Evolutionary conservation across 345 rosid genomes (phyloP).

Genomic region (Brassica nigra): DNA sequence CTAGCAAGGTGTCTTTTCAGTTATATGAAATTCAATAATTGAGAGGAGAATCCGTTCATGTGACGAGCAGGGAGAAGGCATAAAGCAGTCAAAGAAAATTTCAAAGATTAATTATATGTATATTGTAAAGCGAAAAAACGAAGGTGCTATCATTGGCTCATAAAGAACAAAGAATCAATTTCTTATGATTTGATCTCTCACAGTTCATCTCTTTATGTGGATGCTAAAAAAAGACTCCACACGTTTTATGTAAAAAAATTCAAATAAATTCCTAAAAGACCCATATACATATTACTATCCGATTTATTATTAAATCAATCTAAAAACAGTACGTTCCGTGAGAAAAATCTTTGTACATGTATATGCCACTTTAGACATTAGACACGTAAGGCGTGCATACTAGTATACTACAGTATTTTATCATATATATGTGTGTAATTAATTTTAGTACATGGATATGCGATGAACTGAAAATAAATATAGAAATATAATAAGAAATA

Average conservation of each 20-base stretch:
- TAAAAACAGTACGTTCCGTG: neutral
- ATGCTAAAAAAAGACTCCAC: conserved; percentile 32
- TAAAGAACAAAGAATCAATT: conserved; percentile 36
- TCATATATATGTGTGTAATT: neutral
- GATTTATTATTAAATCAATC: neutral
- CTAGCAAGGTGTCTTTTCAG: conserved; percentile 16
- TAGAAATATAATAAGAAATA: conserved; percentile 22
- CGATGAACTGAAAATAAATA: conserved; percentile 22
- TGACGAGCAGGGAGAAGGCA: neutral
- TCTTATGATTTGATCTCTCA: conserved; percentile 35
- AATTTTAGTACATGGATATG: neutral
- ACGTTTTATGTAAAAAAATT: neutral
- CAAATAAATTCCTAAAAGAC: neutral
- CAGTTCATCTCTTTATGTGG: conserved; percentile 22
- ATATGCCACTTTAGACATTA: neutral
- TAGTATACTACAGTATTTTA: neutral
- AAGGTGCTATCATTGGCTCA: conserved; percentile 32
- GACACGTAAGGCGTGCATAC: neutral
- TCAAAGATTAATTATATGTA: conserved; percentile 12
- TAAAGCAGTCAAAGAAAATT: conserved; percentile 36
- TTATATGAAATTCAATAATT: conserved; percentile 18
- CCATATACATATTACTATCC: neutral
- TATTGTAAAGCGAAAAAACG: neutral
- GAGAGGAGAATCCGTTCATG: conserved; percentile 30
- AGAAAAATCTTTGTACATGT: neutral